Conservation (phyloP, 2,329 filamentous ascomycete species). For the Colletotrichum incanum region DNA sequence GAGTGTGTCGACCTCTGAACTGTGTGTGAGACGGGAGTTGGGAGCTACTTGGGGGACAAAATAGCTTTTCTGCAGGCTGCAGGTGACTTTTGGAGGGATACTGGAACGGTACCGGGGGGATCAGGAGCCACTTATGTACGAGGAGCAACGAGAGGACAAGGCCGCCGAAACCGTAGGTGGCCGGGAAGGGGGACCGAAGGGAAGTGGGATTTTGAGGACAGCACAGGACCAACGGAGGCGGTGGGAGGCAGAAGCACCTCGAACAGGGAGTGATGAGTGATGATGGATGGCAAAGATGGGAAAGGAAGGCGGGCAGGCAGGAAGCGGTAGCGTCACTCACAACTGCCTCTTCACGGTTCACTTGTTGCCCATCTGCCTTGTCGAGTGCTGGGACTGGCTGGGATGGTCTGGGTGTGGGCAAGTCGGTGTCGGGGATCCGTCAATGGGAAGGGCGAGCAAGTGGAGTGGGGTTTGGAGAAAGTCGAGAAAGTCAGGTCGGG, state of each 20-base stretch:
- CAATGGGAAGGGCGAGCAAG: slow-evolving; percentile 11
- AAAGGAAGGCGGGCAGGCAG: slow-evolving; percentile 33
- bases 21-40: slow-evolving; percentile 30
- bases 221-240: background rate
- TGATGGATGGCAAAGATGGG: slow-evolving; percentile 13
- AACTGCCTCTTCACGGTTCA: slow-evolving; percentile 18
- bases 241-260: slow-evolving; percentile 15
- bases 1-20: slow-evolving; percentile 21
- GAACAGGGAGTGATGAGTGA: slow-evolving; percentile 2
- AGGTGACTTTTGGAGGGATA: slow-evolving; percentile 33
- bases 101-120: slow-evolving; percentile 16
- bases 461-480: slow-evolving; percentile 12
- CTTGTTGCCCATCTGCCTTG: background rate
- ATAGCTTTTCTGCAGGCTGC: slow-evolving; percentile 32
- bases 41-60: slow-evolving; percentile 29
- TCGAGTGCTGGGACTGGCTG: slow-evolving; percentile 1
- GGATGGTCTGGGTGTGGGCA: slow-evolving; percentile 8
- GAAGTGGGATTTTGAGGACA: background rate
- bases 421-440: slow-evolving; percentile 19
- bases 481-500: background rate
- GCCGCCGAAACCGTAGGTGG: slow-evolving; percentile 36
- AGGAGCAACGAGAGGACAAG: slow-evolving; percentile 9
- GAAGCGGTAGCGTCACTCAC: slow-evolving; percentile 38
- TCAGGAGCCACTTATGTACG: slow-evolving; percentile 40
- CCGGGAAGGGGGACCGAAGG: slow-evolving; percentile 17